Evolutionary conservation across 192 early-diverging fungal species (phyloP).

Genomic region (Coemansia sp.): DNA sequence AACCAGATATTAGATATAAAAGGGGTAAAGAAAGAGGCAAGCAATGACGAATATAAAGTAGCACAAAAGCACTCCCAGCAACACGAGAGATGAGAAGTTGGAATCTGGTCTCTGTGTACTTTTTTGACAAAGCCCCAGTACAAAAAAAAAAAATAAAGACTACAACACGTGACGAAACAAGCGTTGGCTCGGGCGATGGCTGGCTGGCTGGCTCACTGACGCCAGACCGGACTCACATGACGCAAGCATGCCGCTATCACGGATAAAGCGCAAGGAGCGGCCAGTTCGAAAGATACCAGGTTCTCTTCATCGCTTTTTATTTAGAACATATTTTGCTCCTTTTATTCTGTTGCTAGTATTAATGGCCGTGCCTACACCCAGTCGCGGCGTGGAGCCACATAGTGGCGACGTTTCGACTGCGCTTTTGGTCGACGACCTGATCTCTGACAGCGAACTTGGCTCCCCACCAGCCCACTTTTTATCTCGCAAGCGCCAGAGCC

Average conservation of each 20-base stretch:
- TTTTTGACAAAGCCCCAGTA: neutral
- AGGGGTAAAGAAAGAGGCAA: neutral
- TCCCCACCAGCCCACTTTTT: neutral
- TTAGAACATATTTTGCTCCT: neutral
- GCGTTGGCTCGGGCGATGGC: neutral
- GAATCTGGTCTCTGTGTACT: neutral
- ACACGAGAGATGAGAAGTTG: slow-evolving; percentile 6
- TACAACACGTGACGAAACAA: neutral
- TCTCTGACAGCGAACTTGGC: neutral
- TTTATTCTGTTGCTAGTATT: neutral
- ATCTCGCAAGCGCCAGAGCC: neutral
- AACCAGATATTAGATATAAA: neutral
- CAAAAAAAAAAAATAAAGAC: neutral
- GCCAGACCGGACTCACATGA: neutral
- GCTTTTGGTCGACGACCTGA: slow-evolving; percentile 16
- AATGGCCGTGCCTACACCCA: slow-evolving; percentile 4
- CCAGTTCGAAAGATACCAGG: neutral
- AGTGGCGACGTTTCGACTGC: slow-evolving; percentile 8
- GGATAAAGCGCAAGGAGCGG: neutral
- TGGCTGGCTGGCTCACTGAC: neutral
- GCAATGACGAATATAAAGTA: neutral
- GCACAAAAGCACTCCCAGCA: slow-evolving; percentile 5
- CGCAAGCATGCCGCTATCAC: neutral
- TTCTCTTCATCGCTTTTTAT: neutral
- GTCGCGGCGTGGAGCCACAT: neutral